Conservation (phyloP, 2,329 filamentous ascomycete species). For the Fusarium irregulare region DNA sequence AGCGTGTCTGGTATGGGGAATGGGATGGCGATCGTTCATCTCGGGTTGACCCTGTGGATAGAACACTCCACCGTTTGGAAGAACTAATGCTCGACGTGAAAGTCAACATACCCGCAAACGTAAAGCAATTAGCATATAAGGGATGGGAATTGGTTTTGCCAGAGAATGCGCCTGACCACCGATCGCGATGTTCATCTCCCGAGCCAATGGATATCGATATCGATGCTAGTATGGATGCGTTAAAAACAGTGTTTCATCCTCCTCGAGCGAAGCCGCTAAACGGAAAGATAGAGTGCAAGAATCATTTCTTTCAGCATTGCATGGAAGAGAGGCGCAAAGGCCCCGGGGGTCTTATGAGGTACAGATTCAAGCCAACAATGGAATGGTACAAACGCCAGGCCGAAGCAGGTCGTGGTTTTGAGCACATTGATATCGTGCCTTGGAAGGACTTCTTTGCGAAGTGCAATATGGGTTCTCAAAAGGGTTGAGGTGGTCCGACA, state of each 20-base stretch:
- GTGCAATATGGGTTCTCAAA: conserved; percentile 44
- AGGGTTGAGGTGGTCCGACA: conserved; percentile 2
- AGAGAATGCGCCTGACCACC: conserved; percentile 5
- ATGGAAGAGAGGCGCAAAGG: not conserved
- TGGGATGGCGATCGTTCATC: conserved; percentile 39
- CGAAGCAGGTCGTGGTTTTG: conserved; percentile 60
- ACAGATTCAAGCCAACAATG: conserved; percentile 59
- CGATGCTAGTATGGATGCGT: conserved; percentile 33
- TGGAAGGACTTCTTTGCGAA: conserved; percentile 57
- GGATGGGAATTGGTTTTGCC: conserved; percentile 55
- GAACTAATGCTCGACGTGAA: conserved; percentile 49
- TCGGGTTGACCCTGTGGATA: conserved; percentile 53
- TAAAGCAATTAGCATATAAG: conserved; percentile 41
- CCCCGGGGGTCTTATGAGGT: conserved; percentile 39
- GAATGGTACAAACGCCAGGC: conserved; percentile 64
- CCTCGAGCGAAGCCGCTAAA: conserved; percentile 49
- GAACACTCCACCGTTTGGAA: conserved; percentile 55
- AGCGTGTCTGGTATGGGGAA: conserved; percentile 60
- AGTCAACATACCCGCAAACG: conserved; percentile 52
- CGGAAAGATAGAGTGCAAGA: conserved; percentile 53
- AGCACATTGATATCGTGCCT: conserved; percentile 59
- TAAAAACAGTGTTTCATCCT: conserved; percentile 60
- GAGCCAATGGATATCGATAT: conserved; percentile 40
- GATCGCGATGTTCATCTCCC: not conserved
- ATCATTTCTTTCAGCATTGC: conserved; percentile 58